phyloP scores from a whole-genome alignment of 495 filamentous ascomycete species.

The Aspergillus nidulans region DNA sequence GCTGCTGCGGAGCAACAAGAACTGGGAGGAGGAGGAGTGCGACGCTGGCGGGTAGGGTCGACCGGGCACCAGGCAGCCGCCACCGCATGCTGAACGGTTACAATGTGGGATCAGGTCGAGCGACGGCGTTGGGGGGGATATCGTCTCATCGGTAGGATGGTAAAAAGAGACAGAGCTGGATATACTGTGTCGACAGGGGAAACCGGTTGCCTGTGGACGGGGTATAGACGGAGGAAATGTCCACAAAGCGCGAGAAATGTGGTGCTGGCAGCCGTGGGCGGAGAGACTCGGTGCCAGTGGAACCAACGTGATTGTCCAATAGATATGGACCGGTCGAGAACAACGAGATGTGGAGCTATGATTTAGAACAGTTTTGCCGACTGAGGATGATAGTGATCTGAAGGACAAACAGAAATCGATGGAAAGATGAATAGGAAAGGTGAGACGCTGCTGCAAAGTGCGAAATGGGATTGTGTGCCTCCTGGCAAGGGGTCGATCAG shows the following conservation, averaged over 20 bases:
- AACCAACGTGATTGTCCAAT: slow-evolving; percentile 12
- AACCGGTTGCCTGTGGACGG: neutral
- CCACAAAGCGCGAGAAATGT: neutral
- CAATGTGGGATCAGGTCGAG: slow-evolving; percentile 18
- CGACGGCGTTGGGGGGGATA: neutral
- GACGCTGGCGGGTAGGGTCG: slow-evolving; percentile 47
- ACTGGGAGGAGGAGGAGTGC: slow-evolving; percentile 41
- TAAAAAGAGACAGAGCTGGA: neutral
- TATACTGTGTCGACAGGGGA: neutral
- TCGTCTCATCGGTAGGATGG: slow-evolving; percentile 2
- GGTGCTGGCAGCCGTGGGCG: neutral
- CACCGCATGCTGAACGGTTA: slow-evolving; percentile 43
- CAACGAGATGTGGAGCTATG: slow-evolving; percentile 8
- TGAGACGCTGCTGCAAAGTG: neutral
- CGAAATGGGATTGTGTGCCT: slow-evolving; percentile 4
- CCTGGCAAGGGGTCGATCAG: slow-evolving; percentile 4
- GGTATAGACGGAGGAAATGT: neutral
- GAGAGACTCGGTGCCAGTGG: slow-evolving; percentile 12
- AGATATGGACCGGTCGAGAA: slow-evolving; percentile 7
- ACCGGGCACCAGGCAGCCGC: slow-evolving; percentile 45
- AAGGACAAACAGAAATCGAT: neutral
- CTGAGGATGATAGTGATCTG: neutral
- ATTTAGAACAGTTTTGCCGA: neutral
- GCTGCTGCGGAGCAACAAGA: slow-evolving; percentile 49
- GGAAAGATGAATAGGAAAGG: neutral